Conservation (phyloP, 176 grass and related monocot genomes). For the Aegilops umbellulata region DNA sequence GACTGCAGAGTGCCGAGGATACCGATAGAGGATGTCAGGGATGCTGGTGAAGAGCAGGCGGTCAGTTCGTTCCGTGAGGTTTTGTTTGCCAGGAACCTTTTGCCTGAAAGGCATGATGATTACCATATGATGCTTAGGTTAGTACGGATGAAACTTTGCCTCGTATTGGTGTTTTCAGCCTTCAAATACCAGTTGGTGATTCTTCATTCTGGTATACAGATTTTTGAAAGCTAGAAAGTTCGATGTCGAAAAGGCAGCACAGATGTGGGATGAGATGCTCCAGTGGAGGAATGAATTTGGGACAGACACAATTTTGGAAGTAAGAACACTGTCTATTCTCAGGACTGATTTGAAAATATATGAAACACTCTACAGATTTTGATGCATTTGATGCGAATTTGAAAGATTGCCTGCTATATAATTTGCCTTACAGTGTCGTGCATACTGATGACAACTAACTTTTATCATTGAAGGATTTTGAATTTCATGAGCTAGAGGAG, state of each 20-base stretch:
- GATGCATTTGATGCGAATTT: not conserved
- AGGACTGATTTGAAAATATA: not conserved
- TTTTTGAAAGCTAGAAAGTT: constrained; percentile 98
- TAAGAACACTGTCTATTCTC: constrained; percentile 34
- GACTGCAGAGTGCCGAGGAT: constrained; percentile 66
- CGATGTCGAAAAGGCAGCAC: constrained; percentile 73
- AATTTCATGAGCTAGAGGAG: constrained; percentile 92
- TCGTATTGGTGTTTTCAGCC: constrained; percentile 23
- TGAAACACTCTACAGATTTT: not conserved
- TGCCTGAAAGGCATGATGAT: constrained; percentile 89
- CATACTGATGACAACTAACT: constrained; percentile 26
- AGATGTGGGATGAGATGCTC: constrained; percentile 98
- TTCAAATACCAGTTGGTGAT: constrained; percentile 25
- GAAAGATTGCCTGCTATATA: not conserved
- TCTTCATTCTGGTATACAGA: constrained; percentile 50
- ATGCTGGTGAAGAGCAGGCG: constrained; percentile 82
- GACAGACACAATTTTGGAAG: constrained; percentile 83
- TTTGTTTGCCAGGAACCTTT: constrained; percentile 60
- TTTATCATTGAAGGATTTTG: constrained; percentile 79
- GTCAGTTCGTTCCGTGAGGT: constrained; percentile 69
- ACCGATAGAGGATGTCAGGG: constrained; percentile 84
- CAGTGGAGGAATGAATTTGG: constrained; percentile 86
- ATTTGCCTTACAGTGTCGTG: not conserved
- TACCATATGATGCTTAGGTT: constrained; percentile 92
- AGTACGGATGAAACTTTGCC: not conserved